Base-by-base conservation (phyloP, 2,329 filamentous ascomycete genomes). In the Beauveria sp. region DNA sequence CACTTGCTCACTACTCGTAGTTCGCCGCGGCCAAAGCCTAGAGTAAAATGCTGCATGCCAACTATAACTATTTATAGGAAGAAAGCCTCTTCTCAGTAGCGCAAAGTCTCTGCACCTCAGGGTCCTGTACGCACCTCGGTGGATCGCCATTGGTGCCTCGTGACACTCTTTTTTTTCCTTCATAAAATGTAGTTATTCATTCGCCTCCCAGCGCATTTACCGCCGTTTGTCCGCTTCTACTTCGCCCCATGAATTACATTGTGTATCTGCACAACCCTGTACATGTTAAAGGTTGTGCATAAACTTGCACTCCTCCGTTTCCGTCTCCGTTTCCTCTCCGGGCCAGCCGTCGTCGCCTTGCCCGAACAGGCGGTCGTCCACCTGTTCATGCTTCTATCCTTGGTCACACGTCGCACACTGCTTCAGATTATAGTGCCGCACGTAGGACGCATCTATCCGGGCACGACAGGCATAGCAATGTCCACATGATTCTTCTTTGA, bases 311-410 rank as follows among this genome's bases (percentile, higher is more conserved):
- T 34, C 30, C 30, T 34, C 30, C 30, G 30, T 34, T 34, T 34
- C 30, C 30, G 30, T 34, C 30, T 34, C 30, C 30, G 30, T 34
- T 34, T 34, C 30, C 30, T 34, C 30, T 14, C 30, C 30, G 30
- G 30, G 30, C 30, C 30, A 34, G 30, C 30, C 30, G 30, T 34
- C 30, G 30, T 34, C 30, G 30, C 30, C 30, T 34, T 34, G 30
- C 30, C 30, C 30, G 30, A 34, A 34, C 10, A 4, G 10, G 12
- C 10, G 1, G 14, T 14, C 7, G 28, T 34, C 24, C 40, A 56
- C 43, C 43, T 16, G 54, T 56, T 56, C 54, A 56, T 56, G 54
- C 54, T 37, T 30, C 26, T 34, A 22, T 20, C 53, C 53, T 55
- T 40, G 24, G 26, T 22, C 43, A 47, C 43, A 48, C 43, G 43